Conservation (phyloP, 768 basidiomycete species). For the Lactarius indigo region DNA sequence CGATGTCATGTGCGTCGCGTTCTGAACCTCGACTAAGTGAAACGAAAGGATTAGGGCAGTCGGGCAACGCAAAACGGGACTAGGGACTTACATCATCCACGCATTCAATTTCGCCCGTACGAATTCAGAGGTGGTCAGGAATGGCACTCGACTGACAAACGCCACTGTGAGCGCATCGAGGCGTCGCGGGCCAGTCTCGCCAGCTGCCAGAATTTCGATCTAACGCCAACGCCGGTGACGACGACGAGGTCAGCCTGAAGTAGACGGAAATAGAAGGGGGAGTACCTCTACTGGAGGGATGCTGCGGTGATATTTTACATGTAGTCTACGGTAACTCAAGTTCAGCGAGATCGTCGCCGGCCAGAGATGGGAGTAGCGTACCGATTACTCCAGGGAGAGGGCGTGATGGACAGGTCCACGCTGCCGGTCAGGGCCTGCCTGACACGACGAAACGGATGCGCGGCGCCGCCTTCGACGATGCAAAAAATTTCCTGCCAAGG, state of each 20-base stretch:
- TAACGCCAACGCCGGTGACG: constrained; percentile 29
- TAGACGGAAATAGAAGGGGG: constrained; percentile 2
- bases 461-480: constrained; percentile 72
- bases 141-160: constrained; percentile 67
- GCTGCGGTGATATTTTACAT: constrained; percentile 67
- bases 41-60: constrained; percentile 13
- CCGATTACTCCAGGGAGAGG: constrained; percentile 88
- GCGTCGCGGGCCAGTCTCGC: constrained; percentile 75
- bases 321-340: constrained; percentile 47
- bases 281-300: constrained; percentile 78
- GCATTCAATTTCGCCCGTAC: constrained; percentile 78
- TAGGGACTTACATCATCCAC: constrained; percentile 66
- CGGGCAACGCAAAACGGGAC: constrained; percentile 4
- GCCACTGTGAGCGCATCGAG: constrained; percentile 67
- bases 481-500: constrained; percentile 71
- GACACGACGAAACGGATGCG: constrained; percentile 74
- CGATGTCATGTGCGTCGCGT: constrained; percentile 74
- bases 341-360: constrained; percentile 12
- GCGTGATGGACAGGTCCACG: constrained; percentile 60
- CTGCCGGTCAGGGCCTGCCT: constrained; percentile 68
- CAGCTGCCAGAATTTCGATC: constrained; percentile 83
- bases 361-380: constrained; percentile 32
- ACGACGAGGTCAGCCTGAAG: constrained; percentile 8
- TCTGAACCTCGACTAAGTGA: constrained; percentile 58
- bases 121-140: constrained; percentile 83